Base-by-base conservation (phyloP, 2,329 filamentous ascomycete genomes). In the Alternaria alternata region DNA sequence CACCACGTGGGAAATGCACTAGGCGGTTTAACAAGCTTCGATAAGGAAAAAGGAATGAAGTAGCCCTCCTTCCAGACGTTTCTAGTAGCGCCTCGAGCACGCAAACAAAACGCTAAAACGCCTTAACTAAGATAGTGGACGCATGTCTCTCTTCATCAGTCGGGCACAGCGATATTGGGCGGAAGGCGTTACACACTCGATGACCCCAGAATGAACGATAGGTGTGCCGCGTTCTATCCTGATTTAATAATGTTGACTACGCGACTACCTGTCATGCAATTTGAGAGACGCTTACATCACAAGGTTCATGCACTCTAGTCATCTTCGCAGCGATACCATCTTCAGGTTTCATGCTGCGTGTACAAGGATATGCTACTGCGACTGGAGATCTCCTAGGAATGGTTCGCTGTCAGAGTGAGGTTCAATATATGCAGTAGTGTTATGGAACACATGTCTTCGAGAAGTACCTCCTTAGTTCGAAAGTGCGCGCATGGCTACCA, bases 1-100 rank as follows among this genome's bases (percentile, higher is more conserved):
- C 44, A 9, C 44, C 44, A 48, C 44, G 44, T 48, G 44, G 44
- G 18, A 36, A 16, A 34, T 48, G 28, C 18, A 48, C 44, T 48
- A 51, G 24, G 48, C 24, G 11, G 38, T 20, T 38, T 28, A 22
- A 39, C 22, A 7, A 38, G 22, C 32, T 34, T 26, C 20, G 5
- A 18, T 1, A 16, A 20, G 3, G 24, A 51, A 51, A 51, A 39
- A 51, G 24, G 11, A 41, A 51, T 1, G 16, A 51, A 14, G 36
- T 5, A 20, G 22, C 16, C 14, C 5, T 49, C 22, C 46, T 36
- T 38, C 32, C 32, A 43, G 36, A 44, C 12, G 24, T 38, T 44
- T 42, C 18, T 24, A 32, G 16, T 32, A 38, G 18, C 38, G 20
- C 38, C 39, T 44, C n/a, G 7, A 24, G 14, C 12, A 12, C 26